These are phyloP conservation scores for Hamamelis virginiana DNA, from an alignment of 164 flowering plant species.

Conservation along the genomic window DNA sequence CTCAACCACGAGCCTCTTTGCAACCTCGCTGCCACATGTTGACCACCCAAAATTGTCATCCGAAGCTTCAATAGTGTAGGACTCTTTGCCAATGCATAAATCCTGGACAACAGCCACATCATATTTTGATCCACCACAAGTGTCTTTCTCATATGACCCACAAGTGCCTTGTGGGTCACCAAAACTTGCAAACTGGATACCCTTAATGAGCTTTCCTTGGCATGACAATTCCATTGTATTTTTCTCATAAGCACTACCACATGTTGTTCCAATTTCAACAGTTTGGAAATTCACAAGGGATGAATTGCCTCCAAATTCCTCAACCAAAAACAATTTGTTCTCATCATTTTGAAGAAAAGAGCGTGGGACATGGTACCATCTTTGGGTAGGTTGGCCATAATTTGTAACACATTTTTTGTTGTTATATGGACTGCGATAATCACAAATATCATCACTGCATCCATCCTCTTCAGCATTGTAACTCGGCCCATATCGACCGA, in stretches of 20 bases:
- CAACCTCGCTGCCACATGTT: slow-evolving; percentile 9
- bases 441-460: slow-evolving; percentile 46
- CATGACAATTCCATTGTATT: slow-evolving; percentile 47
- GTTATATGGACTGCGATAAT: slow-evolving; percentile 60
- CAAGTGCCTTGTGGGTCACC: slow-evolving; percentile 55
- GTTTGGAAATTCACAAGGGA: slow-evolving; percentile 45
- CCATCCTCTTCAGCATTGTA: slow-evolving; percentile 33
- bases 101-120: not conserved
- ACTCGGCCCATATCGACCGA: slow-evolving; percentile 72
- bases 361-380: slow-evolving; percentile 68
- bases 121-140: slow-evolving; percentile 18
- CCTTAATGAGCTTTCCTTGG: slow-evolving; percentile 32
- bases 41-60: slow-evolving; percentile 42
- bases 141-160: slow-evolving; percentile 44
- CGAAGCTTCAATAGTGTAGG: slow-evolving; percentile 30
- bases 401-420: slow-evolving; percentile 36
- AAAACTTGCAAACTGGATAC: slow-evolving; percentile 50
- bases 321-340: slow-evolving; percentile 54
- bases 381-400: slow-evolving; percentile 71
- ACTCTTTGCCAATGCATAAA: slow-evolving; percentile 46
- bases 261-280: slow-evolving; percentile 31
- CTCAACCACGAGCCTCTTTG: slow-evolving; percentile 43
- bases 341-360: slow-evolving; percentile 33
- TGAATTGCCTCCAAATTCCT: slow-evolving; percentile 68
- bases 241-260: slow-evolving; percentile 37